Percentiles rank a stretch among this genome's conserved stretches.
Conservation (phyloP, 257 asterid genomes). For the Nemophila menziesii region DNA sequence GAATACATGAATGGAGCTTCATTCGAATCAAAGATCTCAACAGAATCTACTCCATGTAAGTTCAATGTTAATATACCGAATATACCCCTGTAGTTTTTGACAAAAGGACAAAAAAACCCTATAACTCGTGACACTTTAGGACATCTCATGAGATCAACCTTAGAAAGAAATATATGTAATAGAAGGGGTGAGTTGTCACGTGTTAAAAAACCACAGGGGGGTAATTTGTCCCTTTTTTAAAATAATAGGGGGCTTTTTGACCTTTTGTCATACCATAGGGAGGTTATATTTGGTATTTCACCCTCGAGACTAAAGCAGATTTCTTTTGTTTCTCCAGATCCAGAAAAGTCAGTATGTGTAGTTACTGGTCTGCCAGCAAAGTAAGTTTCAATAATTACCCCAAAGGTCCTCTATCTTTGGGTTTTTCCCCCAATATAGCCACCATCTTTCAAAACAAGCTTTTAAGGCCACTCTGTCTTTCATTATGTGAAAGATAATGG, state of each 20-base stretch:
- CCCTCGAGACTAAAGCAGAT: not conserved
- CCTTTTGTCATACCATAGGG: too few species aligned
- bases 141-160: too few species aligned
- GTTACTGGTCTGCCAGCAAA: slow-evolving; percentile 83
- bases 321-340: slow-evolving; percentile 41
- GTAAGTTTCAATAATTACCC: slow-evolving; percentile 24
- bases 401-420: not conserved
- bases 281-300: not conserved
- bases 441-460: not conserved
- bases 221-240: not conserved
- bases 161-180: too few species aligned
- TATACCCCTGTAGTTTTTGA: too few species aligned
- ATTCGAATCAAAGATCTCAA: slow-evolving; percentile 46
- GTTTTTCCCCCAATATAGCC: not conserved
- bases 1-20: slow-evolving; percentile 68
- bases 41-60: slow-evolving; percentile 53
- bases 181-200: too few species aligned
- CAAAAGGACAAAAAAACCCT: too few species aligned
- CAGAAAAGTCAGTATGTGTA: slow-evolving; percentile 66
- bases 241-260: not conserved
- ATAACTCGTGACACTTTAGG: too few species aligned
- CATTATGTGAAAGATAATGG: too few species aligned
- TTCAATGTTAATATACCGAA: not conserved
- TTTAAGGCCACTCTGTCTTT: too few species aligned
- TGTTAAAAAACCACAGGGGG: not conserved